Conservation (phyloP, 176 grass and related monocot species). For the Phoenix roebelenii region DNA sequence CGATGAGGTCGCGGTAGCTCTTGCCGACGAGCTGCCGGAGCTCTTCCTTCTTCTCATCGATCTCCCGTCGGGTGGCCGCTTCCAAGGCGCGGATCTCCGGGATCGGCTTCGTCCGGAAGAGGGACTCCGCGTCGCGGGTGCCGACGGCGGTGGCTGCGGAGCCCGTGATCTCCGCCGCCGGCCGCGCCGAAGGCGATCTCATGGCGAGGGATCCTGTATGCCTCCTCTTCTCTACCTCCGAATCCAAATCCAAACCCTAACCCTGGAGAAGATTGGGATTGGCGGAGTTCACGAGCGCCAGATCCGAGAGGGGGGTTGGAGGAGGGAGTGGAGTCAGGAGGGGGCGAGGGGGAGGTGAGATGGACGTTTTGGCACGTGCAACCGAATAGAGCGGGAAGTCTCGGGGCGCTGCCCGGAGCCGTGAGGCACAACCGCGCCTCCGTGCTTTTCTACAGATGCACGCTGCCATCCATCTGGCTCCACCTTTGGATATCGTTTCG, state of each 20-base stretch:
- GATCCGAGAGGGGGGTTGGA: neutral
- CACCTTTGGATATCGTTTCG: no score
- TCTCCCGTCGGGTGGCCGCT: conserved; percentile 57
- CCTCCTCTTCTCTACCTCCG: neutral
- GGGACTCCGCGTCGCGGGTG: conserved; percentile 62
- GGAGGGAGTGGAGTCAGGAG: no score
- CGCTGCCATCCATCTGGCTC: no score
- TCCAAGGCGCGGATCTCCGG: conserved; percentile 74
- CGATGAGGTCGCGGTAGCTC: conserved; percentile 95
- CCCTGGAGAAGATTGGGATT: conserved; percentile 1
- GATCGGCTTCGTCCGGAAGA: conserved; percentile 83
- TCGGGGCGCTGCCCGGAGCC: no score
- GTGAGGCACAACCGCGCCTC: no score
- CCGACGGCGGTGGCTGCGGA: conserved; percentile 24
- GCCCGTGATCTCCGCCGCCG: neutral
- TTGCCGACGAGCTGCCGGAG: conserved; percentile 90
- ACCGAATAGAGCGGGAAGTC: no score
- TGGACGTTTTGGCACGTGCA: no score
- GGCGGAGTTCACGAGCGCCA: no score
- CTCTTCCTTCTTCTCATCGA: conserved; percentile 90
- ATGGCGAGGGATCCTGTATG: neutral
- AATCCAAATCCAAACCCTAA: neutral
- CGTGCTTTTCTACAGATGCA: no score
- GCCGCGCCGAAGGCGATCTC: conserved; percentile 15
- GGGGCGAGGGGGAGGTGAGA: no score